Base-by-base conservation (phyloP, 345 rosid genomes). In the Salix caprea region DNA sequence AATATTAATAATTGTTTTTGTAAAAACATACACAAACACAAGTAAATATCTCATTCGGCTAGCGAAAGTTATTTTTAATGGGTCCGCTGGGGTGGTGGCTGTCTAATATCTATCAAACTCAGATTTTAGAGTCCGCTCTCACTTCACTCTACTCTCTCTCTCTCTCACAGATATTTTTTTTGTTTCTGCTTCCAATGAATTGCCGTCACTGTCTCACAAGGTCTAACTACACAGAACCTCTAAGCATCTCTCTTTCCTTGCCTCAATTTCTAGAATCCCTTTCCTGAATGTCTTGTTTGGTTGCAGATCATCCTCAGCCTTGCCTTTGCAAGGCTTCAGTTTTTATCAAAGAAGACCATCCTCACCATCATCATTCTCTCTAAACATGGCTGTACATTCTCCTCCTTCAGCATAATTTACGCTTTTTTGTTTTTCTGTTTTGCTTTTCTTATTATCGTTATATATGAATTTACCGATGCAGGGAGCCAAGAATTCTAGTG, bases 121-220 rank as follows among this genome's bases (percentile, higher is more conserved):
- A 8, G 61, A 56, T n/a, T n/a, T 14, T 0, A 9, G n/a, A 3
- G 6, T n/a, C 28, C 62, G 4, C 28, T 58, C 62, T 58, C 6
- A 7, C 21, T 36, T 5, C 12, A 9, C 48, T 11, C 6, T 1
- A 15, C 40, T n/a, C 42, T 72, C 68, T n/a, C 64, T 71, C 65
- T 11, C 19, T 10, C 18, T 5, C 42, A 3, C 62, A 65, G 6
- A 12, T 65, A 68, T 67, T 15, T 34, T 30, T 21, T 71, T 36
- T 2, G 13, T 16, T n/a, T 14, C 12, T 67, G 26, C 28, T 24
- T 46, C 50, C 10, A 69, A 90, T 90, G 98, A 87, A 88, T 71
- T 87, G 90, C 71, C 92, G 89, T 69, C 93, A 88, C 66, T 82
- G 79, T 84, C 92, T 89, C 50, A 77, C 88, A 28, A 88, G 91